Evolutionary conservation across 306 rosid genomes (phyloP), one percentile per base, ranked within the genome.

Genomic region (Notholithocarpus densiflorus): DNA sequence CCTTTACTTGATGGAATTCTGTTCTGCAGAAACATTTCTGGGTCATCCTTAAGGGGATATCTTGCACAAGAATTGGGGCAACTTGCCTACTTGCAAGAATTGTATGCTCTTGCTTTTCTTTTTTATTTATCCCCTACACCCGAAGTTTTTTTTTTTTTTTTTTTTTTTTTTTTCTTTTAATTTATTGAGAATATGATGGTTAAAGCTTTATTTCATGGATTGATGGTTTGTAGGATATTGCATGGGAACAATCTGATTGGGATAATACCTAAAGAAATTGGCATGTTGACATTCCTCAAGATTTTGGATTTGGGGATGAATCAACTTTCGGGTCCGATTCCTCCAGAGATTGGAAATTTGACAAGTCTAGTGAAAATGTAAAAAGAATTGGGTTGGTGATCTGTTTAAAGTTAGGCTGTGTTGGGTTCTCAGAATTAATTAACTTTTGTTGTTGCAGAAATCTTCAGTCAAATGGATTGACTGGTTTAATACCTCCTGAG

Each of bases 301-400:
- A 86, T 88, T 83, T 87, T 96, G 87, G 98, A 93, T 86, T 88
- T 96, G 89, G 99, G 99, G 81, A 73, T 5, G 78, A 96, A 96
- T 88, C 94, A 75, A 74, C 86, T 96, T 75, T 70, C 91, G 0
- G 99, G 99, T 71, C 89, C 90, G 20, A 90, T 96, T 86, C 99
- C 99, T 83, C 84, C 88, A 6, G 97, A 91, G 89, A 74, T 93
- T 68, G 99, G 96, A 79, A 87, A 88, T 82, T 82, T 89, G 82
- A 77, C 88, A 55, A 84, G 73, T 76, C 55, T 81, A 71, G 83
- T 82, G 88, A 90, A 77, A 89, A 89, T 96, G 99, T 96, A 89
- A 81, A 27, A 68, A 34, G 80, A 77, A 60, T 82, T 78, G 62
- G 11, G 24, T 8, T 37, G 27, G 72, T 10, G 12, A 56, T 45